Percentiles rank a stretch among this genome's conserved stretches.
These are phyloP conservation scores for Schizosaccharomyces cryophilus DNA, from an alignment of 805 yeast species.

Conservation along the genomic window DNA sequence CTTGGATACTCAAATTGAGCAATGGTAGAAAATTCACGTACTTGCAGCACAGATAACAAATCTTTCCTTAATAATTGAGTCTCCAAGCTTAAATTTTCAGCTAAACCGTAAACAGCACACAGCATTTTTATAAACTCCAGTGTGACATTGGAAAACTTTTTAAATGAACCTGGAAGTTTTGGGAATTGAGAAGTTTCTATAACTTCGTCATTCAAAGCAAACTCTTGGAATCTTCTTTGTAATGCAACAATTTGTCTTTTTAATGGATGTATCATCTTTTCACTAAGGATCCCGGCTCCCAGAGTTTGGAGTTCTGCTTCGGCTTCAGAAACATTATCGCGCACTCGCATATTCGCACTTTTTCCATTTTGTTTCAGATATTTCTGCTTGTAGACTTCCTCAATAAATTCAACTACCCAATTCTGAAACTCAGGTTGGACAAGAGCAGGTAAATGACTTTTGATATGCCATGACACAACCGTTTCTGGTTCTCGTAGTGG, in stretches of 20 bases:
- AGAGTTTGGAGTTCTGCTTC: slow-evolving; percentile 14
- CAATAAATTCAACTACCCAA: slow-evolving; percentile 60
- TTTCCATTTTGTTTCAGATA: slow-evolving; percentile 12
- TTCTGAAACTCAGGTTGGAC: slow-evolving; percentile 66
- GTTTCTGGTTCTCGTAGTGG: slow-evolving; percentile 17
- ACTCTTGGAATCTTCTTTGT: slow-evolving; percentile 44
- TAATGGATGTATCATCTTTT: slow-evolving; percentile 36
- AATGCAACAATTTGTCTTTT: slow-evolving; percentile 41
- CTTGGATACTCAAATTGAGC: slow-evolving; percentile 57
- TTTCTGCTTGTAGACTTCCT: slow-evolving; percentile 36
- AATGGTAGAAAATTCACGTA: slow-evolving; percentile 61
- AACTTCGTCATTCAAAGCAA: slow-evolving; percentile 39
- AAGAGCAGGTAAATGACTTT: slow-evolving; percentile 44
- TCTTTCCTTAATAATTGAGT: slow-evolving; percentile 52
- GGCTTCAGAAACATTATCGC: slow-evolving; percentile 10
- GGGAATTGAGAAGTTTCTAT: slow-evolving; percentile 51
- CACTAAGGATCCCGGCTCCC: slow-evolving; percentile 10
- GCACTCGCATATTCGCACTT: slow-evolving; percentile 4
- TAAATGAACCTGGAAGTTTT: slow-evolving; percentile 45
- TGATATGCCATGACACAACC: slow-evolving; percentile 48
- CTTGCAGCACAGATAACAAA: slow-evolving; percentile 44
- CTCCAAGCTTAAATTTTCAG: slow-evolving; percentile 40
- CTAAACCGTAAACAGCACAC: slow-evolving; percentile 46
- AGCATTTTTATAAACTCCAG: slow-evolving; percentile 56
- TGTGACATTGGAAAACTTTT: slow-evolving; percentile 38